phyloP scores from a whole-genome alignment of 2,329 filamentous ascomycete species.

The Aphanocladium album region DNA sequence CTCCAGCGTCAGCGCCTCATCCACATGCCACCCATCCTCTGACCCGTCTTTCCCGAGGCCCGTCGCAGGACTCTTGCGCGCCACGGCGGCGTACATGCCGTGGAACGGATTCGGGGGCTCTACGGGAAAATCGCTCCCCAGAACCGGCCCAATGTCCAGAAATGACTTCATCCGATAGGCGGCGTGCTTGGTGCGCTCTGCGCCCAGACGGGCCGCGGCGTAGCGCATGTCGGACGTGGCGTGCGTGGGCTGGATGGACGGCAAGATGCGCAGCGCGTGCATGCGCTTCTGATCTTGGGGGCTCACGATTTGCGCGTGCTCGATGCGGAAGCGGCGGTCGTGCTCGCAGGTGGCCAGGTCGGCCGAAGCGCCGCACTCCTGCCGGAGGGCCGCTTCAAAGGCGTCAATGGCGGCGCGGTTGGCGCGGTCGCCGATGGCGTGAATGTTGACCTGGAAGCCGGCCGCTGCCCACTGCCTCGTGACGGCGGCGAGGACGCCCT shows the following conservation, averaged over 20 bases:
- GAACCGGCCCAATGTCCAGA: constrained; percentile 47
- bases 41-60: constrained; percentile 44
- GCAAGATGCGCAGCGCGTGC: constrained; percentile 54
- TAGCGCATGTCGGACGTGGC: constrained; percentile 68
- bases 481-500: constrained; percentile 50
- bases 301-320: constrained; percentile 67
- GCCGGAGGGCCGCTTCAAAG: constrained; percentile 51
- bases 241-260: constrained; percentile 67
- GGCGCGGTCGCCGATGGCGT: constrained; percentile 66
- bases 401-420: constrained; percentile 61
- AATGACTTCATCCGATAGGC: constrained; percentile 65
- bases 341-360: constrained; percentile 46
- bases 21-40: constrained; percentile 50
- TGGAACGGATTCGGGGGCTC: constrained; percentile 64
- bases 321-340: constrained; percentile 59
- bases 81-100: constrained; percentile 64
- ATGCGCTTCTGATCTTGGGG: constrained; percentile 59
- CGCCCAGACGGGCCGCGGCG: constrained; percentile 55
- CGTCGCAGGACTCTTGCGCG: constrained; percentile 54
- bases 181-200: constrained; percentile 45
- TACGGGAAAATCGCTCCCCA: constrained; percentile 69
- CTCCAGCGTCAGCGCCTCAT: constrained; percentile 53
- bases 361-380: constrained; percentile 41
- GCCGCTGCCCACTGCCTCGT: constrained; percentile 53
- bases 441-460: constrained; percentile 66